A percentile compares a stretch with the other conserved stretches of the same genome.
These are phyloP conservation scores for Stemphylium lycopersici DNA, from an alignment of 2,329 filamentous ascomycete genomes.

Conservation along the genomic window DNA sequence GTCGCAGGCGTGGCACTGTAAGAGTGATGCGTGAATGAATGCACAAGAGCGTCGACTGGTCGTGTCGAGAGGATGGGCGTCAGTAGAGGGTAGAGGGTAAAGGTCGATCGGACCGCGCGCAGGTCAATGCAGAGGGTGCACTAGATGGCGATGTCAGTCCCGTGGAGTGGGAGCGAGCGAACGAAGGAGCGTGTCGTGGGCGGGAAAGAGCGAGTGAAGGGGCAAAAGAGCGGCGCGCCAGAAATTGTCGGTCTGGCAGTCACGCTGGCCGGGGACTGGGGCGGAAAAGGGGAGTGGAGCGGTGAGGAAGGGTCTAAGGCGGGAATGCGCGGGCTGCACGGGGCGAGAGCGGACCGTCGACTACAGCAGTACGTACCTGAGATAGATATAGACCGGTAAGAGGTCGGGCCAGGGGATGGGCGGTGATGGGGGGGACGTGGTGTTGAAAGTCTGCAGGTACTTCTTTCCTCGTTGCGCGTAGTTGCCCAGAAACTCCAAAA, in stretches of 20 bases:
- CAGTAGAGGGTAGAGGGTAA: constrained; percentile 27
- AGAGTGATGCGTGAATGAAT: neutral
- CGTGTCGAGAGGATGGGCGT: constrained; percentile 29
- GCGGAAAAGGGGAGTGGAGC: constrained; percentile 46
- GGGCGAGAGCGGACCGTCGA: constrained; percentile 17
- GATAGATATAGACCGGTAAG: constrained; percentile 26
- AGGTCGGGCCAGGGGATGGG: constrained; percentile 38
- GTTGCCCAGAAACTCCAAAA: constrained; percentile 34
- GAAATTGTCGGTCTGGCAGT: constrained; percentile 30
- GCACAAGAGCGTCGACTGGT: constrained; percentile 14
- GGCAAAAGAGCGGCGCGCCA: constrained; percentile 29
- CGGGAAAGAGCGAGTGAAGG: constrained; percentile 12
- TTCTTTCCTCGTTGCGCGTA: constrained; percentile 47
- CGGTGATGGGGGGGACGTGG: constrained; percentile 35
- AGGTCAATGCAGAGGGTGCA: constrained; percentile 49
- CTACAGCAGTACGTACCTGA: constrained; percentile 40
- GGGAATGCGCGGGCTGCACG: constrained; percentile 29
- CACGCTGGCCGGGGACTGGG: constrained; percentile 38
- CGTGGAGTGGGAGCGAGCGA: constrained; percentile 9
- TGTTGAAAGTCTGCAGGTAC: constrained; percentile 45
- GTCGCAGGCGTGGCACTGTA: constrained; percentile 30
- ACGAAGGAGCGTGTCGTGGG: constrained; percentile 19
- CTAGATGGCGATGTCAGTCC: constrained; percentile 42
- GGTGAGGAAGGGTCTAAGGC: constrained; percentile 32
- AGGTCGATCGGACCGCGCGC: constrained; percentile 43